phyloP scores from a whole-genome alignment of 495 filamentous ascomycete genomes.

The Neurospora sp. region DNA sequence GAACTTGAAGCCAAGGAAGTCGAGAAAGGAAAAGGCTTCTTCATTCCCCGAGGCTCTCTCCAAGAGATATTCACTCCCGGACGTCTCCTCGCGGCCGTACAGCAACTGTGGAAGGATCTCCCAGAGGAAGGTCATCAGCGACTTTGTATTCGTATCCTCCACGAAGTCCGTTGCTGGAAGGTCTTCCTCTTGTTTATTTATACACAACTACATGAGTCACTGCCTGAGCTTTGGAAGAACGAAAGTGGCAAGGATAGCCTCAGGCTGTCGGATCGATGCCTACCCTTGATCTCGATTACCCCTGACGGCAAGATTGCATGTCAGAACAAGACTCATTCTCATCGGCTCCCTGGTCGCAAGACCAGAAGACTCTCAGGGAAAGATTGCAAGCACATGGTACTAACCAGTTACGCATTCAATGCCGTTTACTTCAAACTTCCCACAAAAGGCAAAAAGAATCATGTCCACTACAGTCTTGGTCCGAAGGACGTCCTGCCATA shows the following conservation, averaged over 20 bases:
- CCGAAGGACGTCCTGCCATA: background rate
- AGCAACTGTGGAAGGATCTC: background rate
- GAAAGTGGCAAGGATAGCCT: background rate
- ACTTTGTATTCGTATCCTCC: background rate
- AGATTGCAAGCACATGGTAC: background rate
- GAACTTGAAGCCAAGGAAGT: background rate
- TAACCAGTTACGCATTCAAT: background rate
- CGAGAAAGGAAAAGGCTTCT: background rate
- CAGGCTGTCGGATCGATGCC: background rate
- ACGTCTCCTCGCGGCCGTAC: background rate
- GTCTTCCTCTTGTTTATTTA: background rate
- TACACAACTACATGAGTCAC: fast-evolving
- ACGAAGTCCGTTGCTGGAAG: background rate
- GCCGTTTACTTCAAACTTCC: background rate
- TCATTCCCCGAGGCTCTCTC: background rate
- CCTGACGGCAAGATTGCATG: background rate
- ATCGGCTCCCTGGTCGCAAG: fast-evolving
- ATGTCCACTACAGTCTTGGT: background rate
- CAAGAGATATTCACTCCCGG: background rate
- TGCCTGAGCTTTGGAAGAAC: background rate
- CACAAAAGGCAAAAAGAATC: background rate
- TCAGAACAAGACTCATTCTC: background rate
- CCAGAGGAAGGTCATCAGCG: background rate
- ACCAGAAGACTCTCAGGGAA: fast-evolving
- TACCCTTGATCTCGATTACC: background rate